Conservation (phyloP, 495 filamentous ascomycete species). For the Achaetomiella virescens region DNA sequence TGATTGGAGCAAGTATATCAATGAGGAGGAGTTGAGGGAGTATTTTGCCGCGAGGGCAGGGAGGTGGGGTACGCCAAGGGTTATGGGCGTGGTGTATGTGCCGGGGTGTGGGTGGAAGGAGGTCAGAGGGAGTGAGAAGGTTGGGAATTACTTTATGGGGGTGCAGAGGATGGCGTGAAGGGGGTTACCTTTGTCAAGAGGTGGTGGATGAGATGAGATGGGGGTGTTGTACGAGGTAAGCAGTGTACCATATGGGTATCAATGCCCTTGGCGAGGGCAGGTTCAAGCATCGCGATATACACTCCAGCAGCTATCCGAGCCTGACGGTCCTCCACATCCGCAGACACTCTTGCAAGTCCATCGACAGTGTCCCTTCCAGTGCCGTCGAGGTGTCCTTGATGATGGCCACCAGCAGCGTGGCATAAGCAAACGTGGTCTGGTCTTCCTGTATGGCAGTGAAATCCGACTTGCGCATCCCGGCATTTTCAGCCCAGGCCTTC, state of each 20-base stretch:
- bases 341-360: constrained; percentile 58
- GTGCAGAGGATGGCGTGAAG: constrained; percentile 48
- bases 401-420: constrained; percentile 46
- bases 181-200: background rate
- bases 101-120: constrained; percentile 89
- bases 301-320: constrained; percentile 31
- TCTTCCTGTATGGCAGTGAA: constrained; percentile 39
- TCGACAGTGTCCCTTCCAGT: constrained; percentile 46
- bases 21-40: constrained; percentile 67
- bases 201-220: background rate
- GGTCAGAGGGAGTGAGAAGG: constrained; percentile 71
- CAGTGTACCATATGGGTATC: background rate
- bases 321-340: constrained; percentile 52
- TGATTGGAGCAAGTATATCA: constrained; percentile 93
- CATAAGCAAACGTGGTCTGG: constrained; percentile 44
- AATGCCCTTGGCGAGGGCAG: too few relatives aligned
- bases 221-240: too few relatives aligned
- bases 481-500: constrained; percentile 53
- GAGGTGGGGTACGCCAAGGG: constrained; percentile 41
- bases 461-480: constrained; percentile 52
- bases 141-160: constrained; percentile 96
- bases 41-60: constrained; percentile 52
- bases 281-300: background rate
- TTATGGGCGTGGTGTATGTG: constrained; percentile 85
- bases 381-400: constrained; percentile 44